Conservation (phyloP, 768 basidiomycete species). For the Piloderma croceum region DNA sequence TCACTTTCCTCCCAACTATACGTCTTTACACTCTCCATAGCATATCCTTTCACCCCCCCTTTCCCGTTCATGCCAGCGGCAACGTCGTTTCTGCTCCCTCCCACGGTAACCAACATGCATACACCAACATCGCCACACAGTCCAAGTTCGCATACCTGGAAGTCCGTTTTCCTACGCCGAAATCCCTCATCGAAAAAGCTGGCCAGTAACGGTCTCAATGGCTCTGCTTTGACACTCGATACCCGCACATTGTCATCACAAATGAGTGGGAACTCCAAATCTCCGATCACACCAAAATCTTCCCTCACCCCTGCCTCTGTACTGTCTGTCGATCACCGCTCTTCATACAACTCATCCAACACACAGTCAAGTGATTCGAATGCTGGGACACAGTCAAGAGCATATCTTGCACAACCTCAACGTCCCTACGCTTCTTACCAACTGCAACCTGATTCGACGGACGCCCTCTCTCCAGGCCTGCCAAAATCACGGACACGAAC, state of each 20-base stretch:
- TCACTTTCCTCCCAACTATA: slow-evolving; percentile 12
- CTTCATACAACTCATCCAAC: slow-evolving; percentile 74
- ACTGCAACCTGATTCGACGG: slow-evolving; percentile 3
- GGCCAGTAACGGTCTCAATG: slow-evolving; percentile 26
- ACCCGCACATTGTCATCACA: slow-evolving; percentile 35
- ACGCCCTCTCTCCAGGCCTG: no score
- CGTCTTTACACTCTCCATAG: neutral
- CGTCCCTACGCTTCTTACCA: slow-evolving; percentile 23
- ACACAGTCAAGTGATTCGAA: slow-evolving; percentile 72
- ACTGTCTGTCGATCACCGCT: slow-evolving; percentile 52
- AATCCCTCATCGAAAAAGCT: slow-evolving; percentile 61
- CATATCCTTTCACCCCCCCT: neutral
- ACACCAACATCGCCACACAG: neutral
- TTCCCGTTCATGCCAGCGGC: neutral
- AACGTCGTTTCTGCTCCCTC: neutral
- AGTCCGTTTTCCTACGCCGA: slow-evolving; percentile 66
- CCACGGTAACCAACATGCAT: neutral
- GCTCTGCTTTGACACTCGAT: slow-evolving; percentile 46
- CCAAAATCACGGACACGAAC: slow-evolving; percentile 17
- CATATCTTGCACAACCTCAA: slow-evolving; percentile 5
- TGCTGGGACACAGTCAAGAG: slow-evolving; percentile 23
- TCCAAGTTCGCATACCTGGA: slow-evolving; percentile 39
- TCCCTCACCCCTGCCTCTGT: slow-evolving; percentile 53
- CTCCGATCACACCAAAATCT: slow-evolving; percentile 41
- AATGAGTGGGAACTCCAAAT: slow-evolving; percentile 29